Base-by-base conservation (phyloP, 2,329 filamentous ascomycete genomes). In the Fusarium tjaetaba region DNA sequence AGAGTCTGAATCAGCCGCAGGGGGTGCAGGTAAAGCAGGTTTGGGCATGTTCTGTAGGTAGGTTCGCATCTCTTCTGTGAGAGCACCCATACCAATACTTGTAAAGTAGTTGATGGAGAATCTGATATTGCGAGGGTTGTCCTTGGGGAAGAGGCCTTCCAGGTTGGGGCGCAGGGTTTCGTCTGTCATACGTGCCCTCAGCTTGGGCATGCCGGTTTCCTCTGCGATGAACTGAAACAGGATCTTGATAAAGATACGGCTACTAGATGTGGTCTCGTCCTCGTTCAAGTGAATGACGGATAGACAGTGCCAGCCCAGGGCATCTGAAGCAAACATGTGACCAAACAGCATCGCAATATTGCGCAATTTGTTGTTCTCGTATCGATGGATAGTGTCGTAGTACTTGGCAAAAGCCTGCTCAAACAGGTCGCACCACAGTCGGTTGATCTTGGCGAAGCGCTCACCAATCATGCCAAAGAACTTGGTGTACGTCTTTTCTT, bases 81-180 rank as follows among this genome's bases (percentile, higher is more conserved):
- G 88, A 30, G 90, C 91, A 80, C 96, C 96, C 93, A 99, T 97
- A 66, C 95, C 95, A 78, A 99, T 97, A 78, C 95, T 96, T 15
- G 96, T 99, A 82, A 99, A 98, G 87, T 98, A 99, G 84, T 99
- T 99, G 91, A 99, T 97, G 57, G 95, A 94, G 86, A 99, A 99
- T 61, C 96, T 91, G 43, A 95, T 95, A 83, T 98, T 96, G 80
- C 94, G 92, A 30, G 95, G 90, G 78, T 95, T 94, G 81, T 98
- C 95, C 69, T 87, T 92, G 1, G 96, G 96, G 87, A 99, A 98
- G 48, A 99, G 85, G 36, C 96, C 96, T 43, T 92, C 90, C 67
- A 98, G 90, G 80, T 90, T 93, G 56, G 94, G 90, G 69, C 92
- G 91, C 43, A 98, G 86, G 56, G 90, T 88, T 48, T 96, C 93